These are phyloP conservation scores for Dioszegia hungarica DNA, from an alignment of 768 basidiomycete genomes.

Conservation along the genomic window DNA sequence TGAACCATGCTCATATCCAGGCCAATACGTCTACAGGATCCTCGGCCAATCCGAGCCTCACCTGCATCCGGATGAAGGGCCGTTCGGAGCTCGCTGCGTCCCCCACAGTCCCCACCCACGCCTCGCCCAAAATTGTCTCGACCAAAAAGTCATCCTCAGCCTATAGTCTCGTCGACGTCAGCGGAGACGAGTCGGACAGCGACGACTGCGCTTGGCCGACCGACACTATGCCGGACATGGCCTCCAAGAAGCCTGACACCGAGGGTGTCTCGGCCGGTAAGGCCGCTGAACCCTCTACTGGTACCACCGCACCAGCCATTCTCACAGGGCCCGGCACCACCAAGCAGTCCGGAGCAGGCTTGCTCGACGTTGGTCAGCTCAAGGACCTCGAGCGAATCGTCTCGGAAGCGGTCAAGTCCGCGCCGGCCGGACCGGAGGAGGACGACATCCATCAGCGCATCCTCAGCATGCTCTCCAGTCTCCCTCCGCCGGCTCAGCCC, in stretches of 20 bases:
- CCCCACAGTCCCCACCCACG: background rate
- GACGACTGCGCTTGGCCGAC: background rate
- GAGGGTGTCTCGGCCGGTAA: no score
- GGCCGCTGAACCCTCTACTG: no score
- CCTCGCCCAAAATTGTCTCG: no score
- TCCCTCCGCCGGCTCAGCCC: background rate
- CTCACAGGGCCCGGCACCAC: no score
- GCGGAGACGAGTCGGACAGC: background rate
- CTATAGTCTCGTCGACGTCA: background rate
- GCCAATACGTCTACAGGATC: no score
- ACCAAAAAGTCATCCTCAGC: no score
- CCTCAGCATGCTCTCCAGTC: background rate
- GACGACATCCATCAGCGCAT: background rate
- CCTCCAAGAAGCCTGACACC: no score
- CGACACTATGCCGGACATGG: background rate
- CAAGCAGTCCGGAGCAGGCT: no score
- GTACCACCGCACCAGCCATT: no score
- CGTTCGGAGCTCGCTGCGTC: conserved; percentile 1
- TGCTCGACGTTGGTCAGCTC: background rate
- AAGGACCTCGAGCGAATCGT: background rate
- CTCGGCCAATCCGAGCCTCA: no score
- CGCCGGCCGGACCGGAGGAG: background rate
- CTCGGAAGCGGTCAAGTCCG: background rate
- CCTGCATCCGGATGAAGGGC: background rate
- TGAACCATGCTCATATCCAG: no score